Evolutionary conservation across 331 rosid species (phyloP).

Genomic region (Malus hybrid): DNA sequence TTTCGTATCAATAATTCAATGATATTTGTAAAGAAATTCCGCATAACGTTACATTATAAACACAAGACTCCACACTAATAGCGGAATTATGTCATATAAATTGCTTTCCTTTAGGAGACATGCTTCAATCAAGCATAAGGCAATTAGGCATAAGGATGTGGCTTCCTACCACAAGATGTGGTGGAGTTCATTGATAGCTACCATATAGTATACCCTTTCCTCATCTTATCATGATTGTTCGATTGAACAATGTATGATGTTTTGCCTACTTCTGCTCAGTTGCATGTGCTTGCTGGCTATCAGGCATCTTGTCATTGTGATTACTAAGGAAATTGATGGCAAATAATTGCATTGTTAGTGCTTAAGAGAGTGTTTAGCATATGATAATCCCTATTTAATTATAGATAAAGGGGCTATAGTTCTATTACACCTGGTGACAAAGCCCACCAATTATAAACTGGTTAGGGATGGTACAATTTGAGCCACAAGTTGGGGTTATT

Average conservation of each 20-base stretch:
- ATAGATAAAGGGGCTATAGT: neutral
- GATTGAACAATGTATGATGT: neutral
- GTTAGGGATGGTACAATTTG: too few species aligned
- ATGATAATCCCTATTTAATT: neutral
- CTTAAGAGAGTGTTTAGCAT: neutral
- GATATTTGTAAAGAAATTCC: fast-evolving
- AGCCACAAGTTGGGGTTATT: too few species aligned
- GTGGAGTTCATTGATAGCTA: neutral
- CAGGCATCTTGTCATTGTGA: neutral
- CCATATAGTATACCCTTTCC: too few species aligned
- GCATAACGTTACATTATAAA: too few species aligned
- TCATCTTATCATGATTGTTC: neutral
- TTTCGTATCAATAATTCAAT: too few species aligned
- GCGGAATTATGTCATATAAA: too few species aligned
- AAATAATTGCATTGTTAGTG: neutral
- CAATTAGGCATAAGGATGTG: neutral
- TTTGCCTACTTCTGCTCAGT: neutral
- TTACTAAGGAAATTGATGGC: neutral
- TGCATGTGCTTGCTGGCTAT: neutral
- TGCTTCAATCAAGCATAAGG: conserved; percentile 11
- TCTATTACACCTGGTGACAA: neutral
- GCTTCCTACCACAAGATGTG: conserved; percentile 2
- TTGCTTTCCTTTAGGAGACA: neutral
- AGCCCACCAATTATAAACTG: neutral
- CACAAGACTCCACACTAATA: too few species aligned